Percentiles rank a stretch among this genome's conserved stretches.
Evolutionary conservation across 169 alveolate genomes (phyloP).

Genomic region (Blepharisma undulans): DNA sequence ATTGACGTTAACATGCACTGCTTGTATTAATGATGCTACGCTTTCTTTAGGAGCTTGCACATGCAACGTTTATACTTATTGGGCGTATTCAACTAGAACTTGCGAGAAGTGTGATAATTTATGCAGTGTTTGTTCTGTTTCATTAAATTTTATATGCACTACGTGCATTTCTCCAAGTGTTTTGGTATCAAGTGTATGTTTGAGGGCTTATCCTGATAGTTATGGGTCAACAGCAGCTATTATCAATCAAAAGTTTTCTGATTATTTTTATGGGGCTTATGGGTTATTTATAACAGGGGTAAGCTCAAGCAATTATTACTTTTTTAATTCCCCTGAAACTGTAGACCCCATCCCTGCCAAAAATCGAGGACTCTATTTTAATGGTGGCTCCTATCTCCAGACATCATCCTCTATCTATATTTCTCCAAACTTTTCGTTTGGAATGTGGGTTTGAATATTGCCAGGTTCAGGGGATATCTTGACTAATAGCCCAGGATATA

Average conservation of each 20-base stretch:
- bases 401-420: not conserved
- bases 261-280: not conserved
- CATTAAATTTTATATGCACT: not conserved
- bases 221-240: not conserved
- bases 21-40: not conserved
- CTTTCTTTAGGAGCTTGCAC: not conserved
- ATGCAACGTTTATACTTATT: not conserved
- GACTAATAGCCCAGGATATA: not conserved
- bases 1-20: not conserved
- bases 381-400: not conserved
- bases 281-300: not conserved
- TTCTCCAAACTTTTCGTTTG: not conserved
- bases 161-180: not conserved
- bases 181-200: not conserved
- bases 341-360: conserved; percentile 15
- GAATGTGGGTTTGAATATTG: not conserved
- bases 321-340: not conserved
- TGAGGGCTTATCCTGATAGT: not conserved
- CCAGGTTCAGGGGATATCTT: not conserved
- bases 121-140: not conserved
- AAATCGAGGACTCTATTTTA: not conserved
- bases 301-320: not conserved
- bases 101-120: not conserved
- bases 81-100: not conserved
- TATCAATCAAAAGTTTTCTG: not conserved